Base-by-base conservation (phyloP, 2,329 filamentous ascomycete species). In the Diaporthe eres region DNA sequence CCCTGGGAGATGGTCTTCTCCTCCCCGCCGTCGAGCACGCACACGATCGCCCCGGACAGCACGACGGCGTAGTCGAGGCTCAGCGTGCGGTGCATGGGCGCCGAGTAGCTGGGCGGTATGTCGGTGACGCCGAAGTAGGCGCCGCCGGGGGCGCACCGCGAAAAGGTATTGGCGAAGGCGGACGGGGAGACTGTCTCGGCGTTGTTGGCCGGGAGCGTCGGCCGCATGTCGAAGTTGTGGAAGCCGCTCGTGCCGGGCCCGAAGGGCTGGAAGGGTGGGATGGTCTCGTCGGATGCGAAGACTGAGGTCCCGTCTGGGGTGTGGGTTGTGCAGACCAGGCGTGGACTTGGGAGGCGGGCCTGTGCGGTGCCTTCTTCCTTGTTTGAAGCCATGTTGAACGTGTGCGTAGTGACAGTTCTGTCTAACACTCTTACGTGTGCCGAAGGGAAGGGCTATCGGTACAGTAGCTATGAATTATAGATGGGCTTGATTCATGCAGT, bases 81-180 rank as follows among this genome's bases (percentile, higher is more conserved):
- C 47, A 81, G 68, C 1, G 85, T 87, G 17, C 85, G 84, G 76
- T 87, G 86, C 82, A 87, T 85, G 1, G 85, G 85, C 10, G 80
- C 81, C 63, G 75, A 78, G 19, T 72, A 78, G 0, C 77, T 78
- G 4, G 83, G 82, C 25, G 80, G 79, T 65, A 84, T 80, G 77
- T 85, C 79, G 2, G 79, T 79, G 49, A 85, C 75, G 73, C 81
- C 80, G 77, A 86, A 85, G 25, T 82, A 75, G n/a, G 82, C 78
- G 12, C 85, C 86, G 5, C 74, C 49, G 0, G 82, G 82, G 7
- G 83, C 79, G n/a, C 83, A 84, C 31, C 84, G 81, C 0, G 85
- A 84, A 3, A 85, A 76, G 12, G 77, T 77, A 17, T 78, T 76
- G 17, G 70, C 57, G 39, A 78, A 78, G 19, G 70, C 39, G 6